Conservation (phyloP, 1,284 basidiomycete species). For the Ustilago vetiveriae region DNA sequence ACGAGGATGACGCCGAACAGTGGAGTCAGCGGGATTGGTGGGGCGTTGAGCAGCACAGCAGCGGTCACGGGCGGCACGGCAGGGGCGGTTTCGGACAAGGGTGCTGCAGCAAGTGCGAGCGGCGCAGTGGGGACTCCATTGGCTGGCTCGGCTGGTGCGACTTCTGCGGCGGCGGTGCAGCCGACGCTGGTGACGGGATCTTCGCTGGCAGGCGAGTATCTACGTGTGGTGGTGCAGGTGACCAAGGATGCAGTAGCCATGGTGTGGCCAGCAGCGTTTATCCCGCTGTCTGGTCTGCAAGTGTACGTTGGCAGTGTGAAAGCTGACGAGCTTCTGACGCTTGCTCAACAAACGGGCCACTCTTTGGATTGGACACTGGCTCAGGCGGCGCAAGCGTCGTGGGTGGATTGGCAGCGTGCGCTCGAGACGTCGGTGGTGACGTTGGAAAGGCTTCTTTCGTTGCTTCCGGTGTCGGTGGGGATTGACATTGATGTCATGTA, state of each 20-base stretch:
- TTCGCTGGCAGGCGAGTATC: constrained; percentile 85
- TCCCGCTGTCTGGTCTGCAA: constrained; percentile 79
- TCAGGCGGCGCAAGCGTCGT: constrained; percentile 26
- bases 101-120: constrained; percentile 7
- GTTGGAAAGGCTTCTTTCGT: constrained; percentile 55
- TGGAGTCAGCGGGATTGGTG: constrained; percentile 39
- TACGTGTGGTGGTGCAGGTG: constrained; percentile 87
- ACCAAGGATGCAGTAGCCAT: constrained; percentile 90
- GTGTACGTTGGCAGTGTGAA: constrained; percentile 85
- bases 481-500: constrained; percentile 64
- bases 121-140: constrained; percentile 18
- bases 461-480: constrained; percentile 56
- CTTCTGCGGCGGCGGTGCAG: constrained; percentile 19
- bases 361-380: constrained; percentile 26
- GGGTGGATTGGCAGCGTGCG: constrained; percentile 55
- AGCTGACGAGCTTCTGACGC: constrained; percentile 77
- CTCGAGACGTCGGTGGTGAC: constrained; percentile 45
- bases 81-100: constrained; percentile 13
- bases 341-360: constrained; percentile 70
- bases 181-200: constrained; percentile 77
- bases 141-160: constrained; percentile 14
- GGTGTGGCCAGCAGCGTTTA: constrained; percentile 76
- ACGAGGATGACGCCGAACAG: constrained; percentile 59
- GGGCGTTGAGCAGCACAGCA: constrained; percentile 16
- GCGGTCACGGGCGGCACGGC: constrained; percentile 13